Evolutionary conservation across 176 grass and related monocot genomes (phyloP), one percentile per base, ranked within the genome.

Genomic region (Bonia amplexicaulis): DNA sequence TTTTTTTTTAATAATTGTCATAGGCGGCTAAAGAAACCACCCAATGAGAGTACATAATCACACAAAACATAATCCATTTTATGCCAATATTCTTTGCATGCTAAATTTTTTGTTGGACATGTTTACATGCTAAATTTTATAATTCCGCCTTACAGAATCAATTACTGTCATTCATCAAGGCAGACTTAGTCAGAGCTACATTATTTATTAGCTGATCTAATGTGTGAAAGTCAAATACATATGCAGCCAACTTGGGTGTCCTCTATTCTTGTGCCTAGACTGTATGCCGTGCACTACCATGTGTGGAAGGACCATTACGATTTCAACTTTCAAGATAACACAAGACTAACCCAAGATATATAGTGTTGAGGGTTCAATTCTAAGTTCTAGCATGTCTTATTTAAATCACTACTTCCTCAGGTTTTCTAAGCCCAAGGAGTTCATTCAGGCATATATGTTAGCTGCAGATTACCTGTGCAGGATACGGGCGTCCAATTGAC

Each of bases 381-480:
- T 29, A 15, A 31, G 26, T 31, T 64, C 25, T 64, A 64, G 12
- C 12, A 64, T 29, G 61, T 12, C 55, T 49, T 49, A 49, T 49
- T 49, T 5, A 17, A 45, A 31, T 33, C 23, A 71, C 10, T 60
- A 73, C 80, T 62, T 73, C 7, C 11, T 73, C 40, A 1, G 27
- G 68, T 46, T 82, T 8, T 71, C 37, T 82, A 60, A 59, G 23
- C 23, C 37, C 16, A 71, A 71, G 52, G 51, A 42, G 26, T 26
- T 12, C 23, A 6, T 26, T 62, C 59, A 27, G 59, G 59, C 59
- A 27, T 26, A 55, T 9, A 76, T 55, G 47, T 79, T 64, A 88
- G 78, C 48, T 62, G 63, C 3, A 9, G 53, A 37, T 45, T 89
- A 94, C 92, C 92, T 92, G 92, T 5, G 92, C 84, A 49, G 92